These are phyloP conservation scores for Cutaneotrichosporon sp. DNA, from an alignment of 1,284 basidiomycete genomes.

Conservation along the genomic window DNA sequence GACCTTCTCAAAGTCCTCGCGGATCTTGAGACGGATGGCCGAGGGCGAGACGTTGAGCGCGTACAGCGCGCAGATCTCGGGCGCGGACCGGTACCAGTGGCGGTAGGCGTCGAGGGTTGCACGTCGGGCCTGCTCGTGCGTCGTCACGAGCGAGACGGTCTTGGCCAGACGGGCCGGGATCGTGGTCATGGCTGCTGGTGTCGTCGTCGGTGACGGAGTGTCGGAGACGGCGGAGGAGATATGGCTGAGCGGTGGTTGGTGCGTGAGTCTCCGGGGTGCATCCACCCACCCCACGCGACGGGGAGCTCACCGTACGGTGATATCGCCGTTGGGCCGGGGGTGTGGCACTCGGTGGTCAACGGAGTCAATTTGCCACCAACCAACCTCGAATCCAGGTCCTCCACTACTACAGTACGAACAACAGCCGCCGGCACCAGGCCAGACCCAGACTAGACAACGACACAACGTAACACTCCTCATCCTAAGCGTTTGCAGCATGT, in stretches of 20 bases:
- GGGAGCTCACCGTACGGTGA: conserved; percentile 1
- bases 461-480: too few relatives aligned
- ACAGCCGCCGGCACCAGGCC: background rate
- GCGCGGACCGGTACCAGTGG: conserved; percentile 86
- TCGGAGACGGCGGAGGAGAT: background rate
- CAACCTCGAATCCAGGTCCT: background rate
- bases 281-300: background rate
- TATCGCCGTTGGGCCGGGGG: background rate
- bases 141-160: conserved; percentile 58
- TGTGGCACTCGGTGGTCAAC: background rate
- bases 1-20: conserved; percentile 83
- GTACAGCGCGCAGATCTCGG: conserved; percentile 81
- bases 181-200: conserved; percentile 60
- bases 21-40: conserved; percentile 75
- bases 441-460: background rate
- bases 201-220: background rate
- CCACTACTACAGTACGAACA: too few relatives aligned
- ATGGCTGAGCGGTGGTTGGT: conserved; percentile 8
- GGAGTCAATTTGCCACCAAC: conserved; percentile 11
- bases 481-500: background rate
- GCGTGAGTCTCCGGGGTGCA: background rate
- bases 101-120: conserved; percentile 78
- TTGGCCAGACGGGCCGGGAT: conserved; percentile 86
- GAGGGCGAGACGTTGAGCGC: conserved; percentile 75
- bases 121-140: conserved; percentile 62